A percentile compares a stretch with the other conserved stretches of the same genome.
These are phyloP conservation scores for Dictyostelium discoideum DNA, from an alignment of 78 protist genomes.

Conservation along the genomic window DNA sequence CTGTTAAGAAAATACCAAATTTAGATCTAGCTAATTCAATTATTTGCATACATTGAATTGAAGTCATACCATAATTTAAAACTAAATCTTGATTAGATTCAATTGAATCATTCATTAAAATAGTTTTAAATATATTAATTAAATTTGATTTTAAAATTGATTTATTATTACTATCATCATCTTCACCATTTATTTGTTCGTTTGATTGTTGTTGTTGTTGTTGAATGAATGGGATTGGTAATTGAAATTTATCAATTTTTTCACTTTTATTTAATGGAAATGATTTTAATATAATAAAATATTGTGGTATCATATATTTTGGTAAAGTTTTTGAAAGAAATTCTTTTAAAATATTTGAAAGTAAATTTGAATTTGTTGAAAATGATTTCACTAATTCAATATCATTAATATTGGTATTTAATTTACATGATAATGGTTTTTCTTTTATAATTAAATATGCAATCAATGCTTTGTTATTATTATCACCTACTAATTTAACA, in stretches of 20 bases:
- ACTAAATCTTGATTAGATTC: slow-evolving; percentile 8
- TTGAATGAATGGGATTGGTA: slow-evolving; percentile 24
- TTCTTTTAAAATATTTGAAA: not conserved
- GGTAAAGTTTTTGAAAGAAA: slow-evolving; percentile 22
- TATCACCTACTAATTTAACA: not conserved
- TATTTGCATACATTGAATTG: slow-evolving; percentile 31
- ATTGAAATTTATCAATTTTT: slow-evolving; percentile 45
- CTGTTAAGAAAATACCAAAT: slow-evolving; percentile 28
- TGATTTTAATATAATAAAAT: slow-evolving; percentile 5
- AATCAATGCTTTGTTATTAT: not conserved
- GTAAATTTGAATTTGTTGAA: not conserved
- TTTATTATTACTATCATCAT: too few relatives aligned
- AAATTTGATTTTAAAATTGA: not conserved
- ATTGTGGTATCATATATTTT: not conserved
- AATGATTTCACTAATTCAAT: not conserved
- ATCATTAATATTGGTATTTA: not conserved
- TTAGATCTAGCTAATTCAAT: slow-evolving; percentile 4
- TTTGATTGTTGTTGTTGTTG: not conserved
- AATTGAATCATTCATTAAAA: not conserved
- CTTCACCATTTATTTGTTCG: not conserved
- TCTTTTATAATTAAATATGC: slow-evolving; percentile 42
- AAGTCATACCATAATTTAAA: not conserved
- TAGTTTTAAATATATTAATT: not conserved
- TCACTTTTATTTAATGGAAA: slow-evolving; percentile 69
- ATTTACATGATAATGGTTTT: not conserved